phyloP scores from a whole-genome alignment of 2,329 filamentous ascomycete species.

The Colletotrichum sp. region DNA sequence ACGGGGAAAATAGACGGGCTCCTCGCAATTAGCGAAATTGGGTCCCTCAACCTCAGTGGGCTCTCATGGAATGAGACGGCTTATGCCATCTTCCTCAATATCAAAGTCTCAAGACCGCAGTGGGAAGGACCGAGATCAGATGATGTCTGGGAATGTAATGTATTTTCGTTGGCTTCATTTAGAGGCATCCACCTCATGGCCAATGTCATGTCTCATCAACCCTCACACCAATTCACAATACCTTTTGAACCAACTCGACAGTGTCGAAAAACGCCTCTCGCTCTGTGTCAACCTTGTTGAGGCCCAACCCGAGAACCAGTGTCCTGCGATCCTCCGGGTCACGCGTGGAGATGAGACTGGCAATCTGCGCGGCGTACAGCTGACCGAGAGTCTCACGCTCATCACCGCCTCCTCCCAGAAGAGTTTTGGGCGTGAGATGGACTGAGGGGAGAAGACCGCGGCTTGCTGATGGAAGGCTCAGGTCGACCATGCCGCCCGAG shows the following conservation, averaged over 20 bases:
- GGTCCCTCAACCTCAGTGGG: too few relatives aligned
- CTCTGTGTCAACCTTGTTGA: slow-evolving; percentile 54
- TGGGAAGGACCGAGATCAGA: too few relatives aligned
- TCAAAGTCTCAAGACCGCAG: too few relatives aligned
- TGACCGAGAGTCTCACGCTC: slow-evolving; percentile 85
- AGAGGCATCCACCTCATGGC: neutral
- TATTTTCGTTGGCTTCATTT: neutral
- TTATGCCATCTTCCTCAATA: too few relatives aligned
- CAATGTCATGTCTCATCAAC: neutral
- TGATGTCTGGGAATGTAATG: neutral
- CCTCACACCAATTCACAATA: slow-evolving; percentile 41
- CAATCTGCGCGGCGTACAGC: slow-evolving; percentile 88
- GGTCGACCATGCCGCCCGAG: slow-evolving; percentile 67
- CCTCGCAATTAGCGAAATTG: too few relatives aligned
- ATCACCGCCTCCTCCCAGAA: slow-evolving; percentile 82
- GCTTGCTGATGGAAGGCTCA: slow-evolving; percentile 53
- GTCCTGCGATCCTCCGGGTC: slow-evolving; percentile 68
- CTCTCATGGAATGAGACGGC: too few relatives aligned
- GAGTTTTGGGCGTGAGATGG: slow-evolving; percentile 83
- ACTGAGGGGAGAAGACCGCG: slow-evolving; percentile 72
- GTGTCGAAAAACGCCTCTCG: slow-evolving; percentile 69
- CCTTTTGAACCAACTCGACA: slow-evolving; percentile 65
- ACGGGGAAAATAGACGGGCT: too few relatives aligned
- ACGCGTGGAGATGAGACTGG: slow-evolving; percentile 75
- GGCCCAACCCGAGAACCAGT: slow-evolving; percentile 66